Conservation (phyloP, 441 rosid species). For the Manihot esculenta region DNA sequence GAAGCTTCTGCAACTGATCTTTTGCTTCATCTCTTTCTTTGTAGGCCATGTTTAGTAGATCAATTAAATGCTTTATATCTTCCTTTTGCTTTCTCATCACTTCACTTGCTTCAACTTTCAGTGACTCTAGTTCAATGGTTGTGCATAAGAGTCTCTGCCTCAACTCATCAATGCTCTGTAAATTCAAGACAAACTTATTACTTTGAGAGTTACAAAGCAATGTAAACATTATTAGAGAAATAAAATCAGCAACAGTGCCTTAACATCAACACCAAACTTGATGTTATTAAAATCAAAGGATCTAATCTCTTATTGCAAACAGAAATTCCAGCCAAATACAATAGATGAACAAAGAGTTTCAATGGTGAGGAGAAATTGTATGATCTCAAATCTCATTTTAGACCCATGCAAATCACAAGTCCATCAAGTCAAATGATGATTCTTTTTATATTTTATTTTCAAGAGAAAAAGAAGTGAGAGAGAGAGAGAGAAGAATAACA, state of each 20-base stretch:
- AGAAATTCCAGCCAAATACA: constrained; percentile 2
- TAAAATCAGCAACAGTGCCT: not conserved
- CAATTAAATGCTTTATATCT: constrained; percentile 39
- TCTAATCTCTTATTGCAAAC: too few species aligned
- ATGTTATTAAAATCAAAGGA: not conserved
- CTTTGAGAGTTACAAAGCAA: not conserved
- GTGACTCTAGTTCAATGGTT: constrained; percentile 54
- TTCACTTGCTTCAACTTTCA: constrained; percentile 59
- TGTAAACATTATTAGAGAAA: not conserved
- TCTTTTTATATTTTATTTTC: not conserved
- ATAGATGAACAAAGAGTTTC: constrained; percentile 12
- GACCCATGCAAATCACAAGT: constrained; percentile 11
- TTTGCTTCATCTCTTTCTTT: constrained; percentile 85
- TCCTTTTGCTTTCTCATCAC: constrained; percentile 52
- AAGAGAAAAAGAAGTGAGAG: constrained; percentile 1
- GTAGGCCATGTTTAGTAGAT: constrained; percentile 52
- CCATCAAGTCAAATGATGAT: constrained; percentile 30
- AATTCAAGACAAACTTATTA: constrained; percentile 12
- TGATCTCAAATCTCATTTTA: not conserved
- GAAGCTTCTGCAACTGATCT: constrained; percentile 52
- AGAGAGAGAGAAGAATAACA: constrained; percentile 1
- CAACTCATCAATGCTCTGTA: constrained; percentile 60
- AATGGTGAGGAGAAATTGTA: constrained; percentile 18
- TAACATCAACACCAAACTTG: not conserved
- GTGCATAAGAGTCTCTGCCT: constrained; percentile 60